Percentiles rank a stretch among this genome's conserved stretches.
Conservation (phyloP, 305 asterid genomes). For the Nicotiana rustica region DNA sequence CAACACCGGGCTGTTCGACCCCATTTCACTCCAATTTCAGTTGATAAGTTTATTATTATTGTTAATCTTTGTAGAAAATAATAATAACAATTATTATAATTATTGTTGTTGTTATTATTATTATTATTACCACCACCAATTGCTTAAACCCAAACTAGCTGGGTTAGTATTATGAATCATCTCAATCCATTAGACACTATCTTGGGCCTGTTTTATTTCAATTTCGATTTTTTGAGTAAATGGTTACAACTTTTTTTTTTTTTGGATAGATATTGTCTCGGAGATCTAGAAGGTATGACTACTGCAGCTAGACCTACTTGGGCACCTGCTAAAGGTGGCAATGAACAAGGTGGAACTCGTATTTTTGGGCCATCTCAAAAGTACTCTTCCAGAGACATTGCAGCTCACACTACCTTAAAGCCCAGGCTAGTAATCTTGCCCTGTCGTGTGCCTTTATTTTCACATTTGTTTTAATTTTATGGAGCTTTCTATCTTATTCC, state of each 20-base stretch:
- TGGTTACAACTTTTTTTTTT: not conserved
- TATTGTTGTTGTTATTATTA: not conserved
- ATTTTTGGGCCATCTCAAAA: constrained; percentile 94
- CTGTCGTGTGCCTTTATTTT: not conserved
- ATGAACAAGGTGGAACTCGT: constrained; percentile 94
- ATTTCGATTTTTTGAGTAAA: not conserved
- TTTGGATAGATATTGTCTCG: not conserved
- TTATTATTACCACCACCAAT: not conserved
- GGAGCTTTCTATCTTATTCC: not conserved
- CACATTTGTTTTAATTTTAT: not conserved
- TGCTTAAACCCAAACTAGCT: not conserved
- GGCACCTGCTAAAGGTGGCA: constrained; percentile 99
- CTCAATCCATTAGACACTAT: not conserved
- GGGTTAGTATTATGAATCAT: not conserved
- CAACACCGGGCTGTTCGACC: not conserved
- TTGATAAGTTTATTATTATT: not conserved
- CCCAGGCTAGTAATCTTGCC: constrained; percentile 60
- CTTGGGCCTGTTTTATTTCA: not conserved
- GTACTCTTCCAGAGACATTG: constrained; percentile 91
- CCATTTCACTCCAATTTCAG: constrained; percentile 1
- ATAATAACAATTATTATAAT: not conserved
- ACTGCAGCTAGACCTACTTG: constrained; percentile 98
- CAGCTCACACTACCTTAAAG: constrained; percentile 83
- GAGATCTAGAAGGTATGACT: constrained; percentile 58
- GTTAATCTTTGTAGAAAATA: not conserved